These are phyloP conservation scores for Rhodofomes roseus DNA, from an alignment of 1,284 basidiomycete genomes.

Conservation along the genomic window DNA sequence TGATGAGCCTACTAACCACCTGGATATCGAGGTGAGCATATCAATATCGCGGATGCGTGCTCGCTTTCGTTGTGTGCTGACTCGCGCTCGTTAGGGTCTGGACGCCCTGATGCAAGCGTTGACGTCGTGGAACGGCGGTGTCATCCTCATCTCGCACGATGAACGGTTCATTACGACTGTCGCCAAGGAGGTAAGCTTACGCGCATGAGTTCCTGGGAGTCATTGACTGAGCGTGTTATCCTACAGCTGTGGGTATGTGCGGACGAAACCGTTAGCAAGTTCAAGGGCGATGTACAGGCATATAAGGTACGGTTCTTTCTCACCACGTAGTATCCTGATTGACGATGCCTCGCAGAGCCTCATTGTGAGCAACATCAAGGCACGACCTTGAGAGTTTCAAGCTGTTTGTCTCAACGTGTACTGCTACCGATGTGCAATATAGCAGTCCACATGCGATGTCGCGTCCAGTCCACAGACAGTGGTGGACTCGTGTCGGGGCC, in stretches of 20 bases:
- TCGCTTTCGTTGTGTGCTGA: background rate
- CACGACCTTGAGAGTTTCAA: slow-evolving; percentile 14
- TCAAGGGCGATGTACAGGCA: slow-evolving; percentile 85
- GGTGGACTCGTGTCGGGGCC: too few relatives aligned
- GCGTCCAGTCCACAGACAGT: too few relatives aligned
- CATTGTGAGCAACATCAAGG: slow-evolving; percentile 78
- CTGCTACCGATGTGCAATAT: too few relatives aligned
- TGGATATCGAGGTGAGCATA: slow-evolving; percentile 79
- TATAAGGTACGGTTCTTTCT: slow-evolving; percentile 70
- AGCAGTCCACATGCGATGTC: too few relatives aligned
- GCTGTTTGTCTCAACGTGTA: background rate
- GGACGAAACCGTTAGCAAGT: slow-evolving; percentile 80
- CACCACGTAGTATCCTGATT: background rate
- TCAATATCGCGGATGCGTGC: background rate
- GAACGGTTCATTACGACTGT: slow-evolving; percentile 88
- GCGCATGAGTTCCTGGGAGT: background rate
- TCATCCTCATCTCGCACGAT: slow-evolving; percentile 92
- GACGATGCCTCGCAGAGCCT: slow-evolving; percentile 48
- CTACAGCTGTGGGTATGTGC: slow-evolving; percentile 86
- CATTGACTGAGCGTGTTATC: background rate
- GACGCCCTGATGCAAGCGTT: slow-evolving; percentile 93
- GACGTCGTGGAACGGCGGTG: slow-evolving; percentile 93
- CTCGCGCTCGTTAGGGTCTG: slow-evolving; percentile 57
- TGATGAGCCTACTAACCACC: slow-evolving; percentile 97
- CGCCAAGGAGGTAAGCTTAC: slow-evolving; percentile 59